A percentile compares a stretch with the other conserved stretches of the same genome.
phyloP scores from a whole-genome alignment of 2,329 filamentous ascomycete species.

The Scedosporium boydii region DNA sequence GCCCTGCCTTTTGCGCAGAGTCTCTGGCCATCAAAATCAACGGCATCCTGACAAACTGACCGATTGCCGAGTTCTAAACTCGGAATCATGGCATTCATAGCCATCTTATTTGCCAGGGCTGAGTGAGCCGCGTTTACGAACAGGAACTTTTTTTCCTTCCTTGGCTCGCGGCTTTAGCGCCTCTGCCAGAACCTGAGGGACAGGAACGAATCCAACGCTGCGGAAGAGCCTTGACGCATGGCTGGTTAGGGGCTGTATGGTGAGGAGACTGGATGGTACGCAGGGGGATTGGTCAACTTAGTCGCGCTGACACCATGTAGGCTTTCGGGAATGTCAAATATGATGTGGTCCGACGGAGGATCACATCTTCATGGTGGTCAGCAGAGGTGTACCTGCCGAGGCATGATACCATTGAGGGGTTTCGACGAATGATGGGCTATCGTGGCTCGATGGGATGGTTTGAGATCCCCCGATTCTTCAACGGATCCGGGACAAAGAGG shows the following conservation, averaged over 20 bases:
- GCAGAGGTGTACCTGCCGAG: neutral
- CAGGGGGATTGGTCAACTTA: neutral
- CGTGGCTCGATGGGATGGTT: no score
- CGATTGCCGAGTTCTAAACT: neutral
- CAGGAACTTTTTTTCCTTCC: neutral
- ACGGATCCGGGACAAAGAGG: no score
- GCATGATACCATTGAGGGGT: neutral
- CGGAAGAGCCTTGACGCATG: neutral
- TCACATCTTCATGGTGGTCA: neutral
- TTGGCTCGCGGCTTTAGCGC: neutral
- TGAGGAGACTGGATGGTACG: neutral
- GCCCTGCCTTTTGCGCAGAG: neutral
- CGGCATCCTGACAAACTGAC: neutral
- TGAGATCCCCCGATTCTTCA: no score
- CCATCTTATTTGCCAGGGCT: neutral
- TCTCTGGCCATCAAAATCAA: no score
- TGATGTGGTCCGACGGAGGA: neutral
- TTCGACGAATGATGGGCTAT: neutral
- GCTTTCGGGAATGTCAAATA: neutral
- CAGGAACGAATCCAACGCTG: no score
- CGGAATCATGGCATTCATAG: neutral
- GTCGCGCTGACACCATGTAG: neutral
- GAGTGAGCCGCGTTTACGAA: neutral
- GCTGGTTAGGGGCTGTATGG: neutral
- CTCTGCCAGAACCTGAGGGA: neutral